phyloP scores from a whole-genome alignment of 495 filamentous ascomycete genomes.

The Saxispiralis lemnorum region DNA sequence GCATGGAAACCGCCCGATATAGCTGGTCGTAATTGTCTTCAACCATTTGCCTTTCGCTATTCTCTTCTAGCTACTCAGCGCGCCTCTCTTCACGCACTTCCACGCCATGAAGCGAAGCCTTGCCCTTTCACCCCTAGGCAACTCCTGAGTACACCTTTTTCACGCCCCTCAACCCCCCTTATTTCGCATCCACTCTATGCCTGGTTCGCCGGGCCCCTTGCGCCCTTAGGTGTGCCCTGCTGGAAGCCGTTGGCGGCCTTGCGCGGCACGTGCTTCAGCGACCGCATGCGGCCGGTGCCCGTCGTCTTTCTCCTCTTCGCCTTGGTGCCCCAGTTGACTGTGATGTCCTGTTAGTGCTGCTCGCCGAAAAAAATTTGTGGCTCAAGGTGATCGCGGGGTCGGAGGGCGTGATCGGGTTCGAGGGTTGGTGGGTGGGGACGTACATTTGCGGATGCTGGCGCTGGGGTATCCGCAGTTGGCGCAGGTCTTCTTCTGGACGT shows the following conservation, averaged over 20 bases:
- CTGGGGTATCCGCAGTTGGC: constrained; percentile 92
- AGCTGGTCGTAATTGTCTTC: too few relatives aligned
- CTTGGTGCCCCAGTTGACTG: constrained; percentile 99
- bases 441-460: constrained; percentile 97
- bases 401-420: constrained; percentile 1
- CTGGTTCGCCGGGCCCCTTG: constrained; percentile 40
- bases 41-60: constrained; percentile 1
- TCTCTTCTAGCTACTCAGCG: constrained; percentile 1
- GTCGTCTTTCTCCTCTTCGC: constrained; percentile 99
- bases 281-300: constrained; percentile 80
- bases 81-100: neutral
- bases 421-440: constrained; percentile 28
- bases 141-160: neutral
- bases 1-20: too few relatives aligned
- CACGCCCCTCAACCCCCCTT: neutral
- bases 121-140: neutral
- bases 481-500: constrained; percentile 99
- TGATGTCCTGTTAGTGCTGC: constrained; percentile 12
- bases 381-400: neutral
- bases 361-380: neutral
- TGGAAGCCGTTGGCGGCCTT: constrained; percentile 95
- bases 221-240: constrained; percentile 69
- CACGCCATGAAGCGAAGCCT: neutral
- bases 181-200: neutral
- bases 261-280: constrained; percentile 76